Base-by-base conservation (phyloP, 2,329 filamentous ascomycete species). In the Aspergillus pseudonomiae region DNA sequence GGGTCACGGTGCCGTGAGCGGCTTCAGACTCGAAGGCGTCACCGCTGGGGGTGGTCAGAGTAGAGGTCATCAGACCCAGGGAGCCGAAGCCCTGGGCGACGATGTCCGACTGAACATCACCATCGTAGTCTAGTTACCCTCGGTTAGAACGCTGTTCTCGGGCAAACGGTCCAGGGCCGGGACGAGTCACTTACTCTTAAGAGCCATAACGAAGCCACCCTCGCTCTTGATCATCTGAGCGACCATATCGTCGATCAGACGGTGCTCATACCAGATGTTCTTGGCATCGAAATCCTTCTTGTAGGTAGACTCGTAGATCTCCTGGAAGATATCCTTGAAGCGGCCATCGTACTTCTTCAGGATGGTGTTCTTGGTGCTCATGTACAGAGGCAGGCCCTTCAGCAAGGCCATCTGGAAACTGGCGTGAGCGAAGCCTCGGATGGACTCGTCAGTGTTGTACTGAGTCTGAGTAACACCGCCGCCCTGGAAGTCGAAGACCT, bases 301-400 rank as follows among this genome's bases (percentile, higher is more conserved):
- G 86, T 98, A 99, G 73, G 90, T 83, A 64, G 85, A 86, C 68
- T 98, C 92, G 82, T 94, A 99, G 74, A 98, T 88, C 76, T 96
- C 91, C 86, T 99, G 92, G 89, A 99, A 99, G 80, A 98, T 96
- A 77, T 99, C 95, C 89, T 98, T 98, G 88, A 99, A 99, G 74
- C 92, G 88, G 59, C 95, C 95, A 77, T 99, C 95, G 83, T 99
- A 99, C 81, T 94, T 94, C 87, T 99, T 99, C 72, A 99, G 85
- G 74, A 99, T 99, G 72, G 95, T 99, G 87, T 98, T 98, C 91
- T 99, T 99, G 82, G 95, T 99, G 87, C 93, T 97, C 94, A 98
- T 96, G 86, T 98, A 99, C 75, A 99, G 85, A n/a, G 95, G 95
- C 70, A 96, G 84, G 68, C 85, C 85, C 87, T 97, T 95, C 80